Evolutionary conservation across 1,139 yeast species (phyloP).

Genomic region (Spathaspora jeffriesii): DNA sequence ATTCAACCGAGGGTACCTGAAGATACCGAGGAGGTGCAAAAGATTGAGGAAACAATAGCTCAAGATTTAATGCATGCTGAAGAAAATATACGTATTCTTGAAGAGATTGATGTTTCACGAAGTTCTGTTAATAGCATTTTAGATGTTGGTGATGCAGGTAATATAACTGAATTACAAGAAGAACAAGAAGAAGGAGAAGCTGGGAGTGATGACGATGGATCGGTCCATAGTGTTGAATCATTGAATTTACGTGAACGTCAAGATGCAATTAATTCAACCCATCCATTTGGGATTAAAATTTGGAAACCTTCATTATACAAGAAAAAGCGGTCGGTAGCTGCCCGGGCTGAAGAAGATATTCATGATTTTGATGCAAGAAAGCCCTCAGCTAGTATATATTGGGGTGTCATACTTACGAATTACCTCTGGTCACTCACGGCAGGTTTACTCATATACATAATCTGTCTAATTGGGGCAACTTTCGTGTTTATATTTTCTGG

Average conservation of each 20-base stretch:
- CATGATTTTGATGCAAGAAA: conserved; percentile 71
- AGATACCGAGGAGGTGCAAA: conserved; percentile 6
- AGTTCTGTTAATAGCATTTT: conserved; percentile 10
- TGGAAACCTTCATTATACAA: conserved; percentile 99
- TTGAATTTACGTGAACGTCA: conserved; percentile 92
- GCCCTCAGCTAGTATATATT: conserved; percentile 56
- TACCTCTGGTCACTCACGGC: conserved; percentile 72
- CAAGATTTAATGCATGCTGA: conserved; percentile 21
- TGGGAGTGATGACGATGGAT: conserved; percentile 4
- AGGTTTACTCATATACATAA: conserved; percentile 59
- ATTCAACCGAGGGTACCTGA: background rate
- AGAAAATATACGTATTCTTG: conserved; percentile 19
- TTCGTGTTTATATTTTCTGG: conserved; percentile 49
- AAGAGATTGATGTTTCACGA: conserved; percentile 14
- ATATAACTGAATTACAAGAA: background rate
- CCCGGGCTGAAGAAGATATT: conserved; percentile 90
- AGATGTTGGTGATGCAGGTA: background rate
- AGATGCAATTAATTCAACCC: conserved; percentile 94
- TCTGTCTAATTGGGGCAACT: conserved; percentile 52
- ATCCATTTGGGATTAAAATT: conserved; percentile 96
- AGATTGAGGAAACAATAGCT: conserved; percentile 17
- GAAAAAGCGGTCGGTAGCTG: conserved; percentile 87
- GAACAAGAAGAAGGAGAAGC: background rate
- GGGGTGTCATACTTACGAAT: conserved; percentile 73
- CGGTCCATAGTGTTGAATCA: conserved; percentile 64